phyloP scores from a whole-genome alignment of 2,329 filamentous ascomycete species.

The Apiospora arundinis region DNA sequence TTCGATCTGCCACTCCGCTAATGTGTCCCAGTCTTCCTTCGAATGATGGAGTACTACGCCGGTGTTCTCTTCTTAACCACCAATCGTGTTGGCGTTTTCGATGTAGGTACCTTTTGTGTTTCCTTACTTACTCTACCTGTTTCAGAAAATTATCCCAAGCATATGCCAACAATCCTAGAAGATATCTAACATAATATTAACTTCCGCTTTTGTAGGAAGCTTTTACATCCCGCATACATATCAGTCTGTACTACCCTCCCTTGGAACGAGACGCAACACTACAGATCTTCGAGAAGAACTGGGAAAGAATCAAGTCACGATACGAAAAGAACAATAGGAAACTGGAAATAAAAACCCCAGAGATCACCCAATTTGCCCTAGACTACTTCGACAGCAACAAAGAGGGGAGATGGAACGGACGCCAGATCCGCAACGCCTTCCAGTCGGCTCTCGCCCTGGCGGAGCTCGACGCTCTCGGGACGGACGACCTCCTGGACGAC shows the following conservation, averaged over 20 bases:
- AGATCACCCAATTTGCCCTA: slow-evolving; percentile 20
- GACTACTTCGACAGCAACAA: slow-evolving; percentile 4
- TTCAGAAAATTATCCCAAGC: background rate
- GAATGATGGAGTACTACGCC: slow-evolving; percentile 39
- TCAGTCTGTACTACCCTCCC: slow-evolving; percentile 39
- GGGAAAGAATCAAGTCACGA: slow-evolving; percentile 24
- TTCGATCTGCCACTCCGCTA: background rate
- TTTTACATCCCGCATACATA: slow-evolving; percentile 36
- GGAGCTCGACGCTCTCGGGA: slow-evolving; percentile 7
- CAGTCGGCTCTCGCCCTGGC: slow-evolving; percentile 23
- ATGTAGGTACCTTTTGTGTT: slow-evolving; percentile 21
- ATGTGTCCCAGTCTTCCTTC: background rate
- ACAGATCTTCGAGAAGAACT: background rate
- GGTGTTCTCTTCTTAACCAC: slow-evolving; percentile 48
- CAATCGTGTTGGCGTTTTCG: slow-evolving; percentile 36
- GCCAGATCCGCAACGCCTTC: slow-evolving; percentile 27
- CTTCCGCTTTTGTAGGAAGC: slow-evolving; percentile 23
- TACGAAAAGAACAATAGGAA: slow-evolving; percentile 24
- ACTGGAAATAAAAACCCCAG: background rate
- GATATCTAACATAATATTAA: too few relatives aligned
- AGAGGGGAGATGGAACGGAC: slow-evolving; percentile 22
- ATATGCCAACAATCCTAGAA: too few relatives aligned
- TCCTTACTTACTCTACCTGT: background rate
- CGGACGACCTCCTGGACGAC: background rate
- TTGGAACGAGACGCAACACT: slow-evolving; percentile 22